phyloP scores from a whole-genome alignment of 441 rosid species.

The Pelargonium hybrid region DNA sequence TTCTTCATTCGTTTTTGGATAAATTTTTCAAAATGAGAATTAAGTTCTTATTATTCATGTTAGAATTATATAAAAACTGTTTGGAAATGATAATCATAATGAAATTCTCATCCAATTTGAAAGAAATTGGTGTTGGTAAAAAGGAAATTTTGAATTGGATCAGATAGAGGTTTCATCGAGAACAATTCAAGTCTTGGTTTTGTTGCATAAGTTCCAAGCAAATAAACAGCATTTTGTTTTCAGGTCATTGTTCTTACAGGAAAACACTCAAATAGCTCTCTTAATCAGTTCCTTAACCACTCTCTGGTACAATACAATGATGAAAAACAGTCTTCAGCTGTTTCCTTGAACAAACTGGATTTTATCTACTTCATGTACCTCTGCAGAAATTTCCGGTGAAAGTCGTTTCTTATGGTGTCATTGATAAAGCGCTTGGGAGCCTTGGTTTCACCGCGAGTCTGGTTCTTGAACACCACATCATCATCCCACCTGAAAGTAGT shows the following conservation, averaged over 20 bases:
- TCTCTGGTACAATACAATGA: neutral
- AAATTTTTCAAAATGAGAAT: too few species aligned
- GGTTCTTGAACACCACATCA: conserved; percentile 95
- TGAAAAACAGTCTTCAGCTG: neutral
- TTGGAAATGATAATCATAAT: too few species aligned
- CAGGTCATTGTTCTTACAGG: neutral
- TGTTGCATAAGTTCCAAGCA: neutral
- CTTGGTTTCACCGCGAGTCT: conserved; percentile 89
- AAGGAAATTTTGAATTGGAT: too few species aligned
- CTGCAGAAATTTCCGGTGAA: conserved; percentile 82
- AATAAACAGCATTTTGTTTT: neutral
- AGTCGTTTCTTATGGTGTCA: conserved; percentile 88
- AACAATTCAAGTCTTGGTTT: too few species aligned
- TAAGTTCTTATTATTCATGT: too few species aligned
- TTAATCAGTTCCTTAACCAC: neutral
- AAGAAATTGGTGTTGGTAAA: too few species aligned
- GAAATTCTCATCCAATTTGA: too few species aligned
- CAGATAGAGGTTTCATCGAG: too few species aligned
- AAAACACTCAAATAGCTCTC: neutral
- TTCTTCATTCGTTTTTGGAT: too few species aligned
- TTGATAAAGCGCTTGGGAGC: conserved; percentile 90
- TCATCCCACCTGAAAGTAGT: conserved; percentile 76
- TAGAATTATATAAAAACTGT: too few species aligned
- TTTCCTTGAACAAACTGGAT: neutral
- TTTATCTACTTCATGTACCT: conserved; percentile 72